Evolutionary conservation across 495 filamentous ascomycete species (phyloP), one percentile per base, ranked within the genome.

Genomic region (Penicillium daleae): DNA sequence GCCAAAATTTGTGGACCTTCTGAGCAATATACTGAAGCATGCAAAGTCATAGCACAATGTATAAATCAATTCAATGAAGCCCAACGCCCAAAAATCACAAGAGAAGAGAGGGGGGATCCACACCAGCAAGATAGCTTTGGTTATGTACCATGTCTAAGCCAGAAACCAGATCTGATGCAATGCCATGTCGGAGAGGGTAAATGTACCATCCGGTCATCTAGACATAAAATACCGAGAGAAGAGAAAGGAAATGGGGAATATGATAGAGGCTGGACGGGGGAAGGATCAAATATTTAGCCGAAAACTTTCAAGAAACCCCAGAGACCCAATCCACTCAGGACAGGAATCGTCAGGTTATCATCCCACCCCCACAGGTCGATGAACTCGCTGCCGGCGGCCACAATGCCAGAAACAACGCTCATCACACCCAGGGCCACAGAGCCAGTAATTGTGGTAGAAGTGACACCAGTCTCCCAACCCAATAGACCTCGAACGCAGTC

Each of bases 311-410:
- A 79, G 73, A 99, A 96, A 0, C 90, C 92, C 90, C 91, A 97
- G 52, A 99, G 87, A 9, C 95, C 94, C 17, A 96, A 71, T 15
- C 92, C 92, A 72, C 92, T 97, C 54, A 99, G 77, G 40, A 96
- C 87, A 13, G 95, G 95, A 74, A 99, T 99, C 37, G 94, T 97
- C 61, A 98, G 80, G 76, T 99, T 99, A 79, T 99, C 95, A 72
- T 99, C 95, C 91, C 91, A 91, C 29, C 91, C 89, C 71, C 90
- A 97, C 0, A 97, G 66, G 78, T 98, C 92, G 57, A 96, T 82
- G 31, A 94, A 92, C 77, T 99, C 95, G 71, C 92, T 97, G 33
- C 87, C 86, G 54, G 91, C 89, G 13, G 92, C 96, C 57, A 94
- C 87, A 35, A 97, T 69, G 8, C 95, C 95, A 17, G 94, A 92